Evolutionary conservation across 139 green algal genomes (phyloP).

Genomic region (Spirogloea muscicola): DNA sequence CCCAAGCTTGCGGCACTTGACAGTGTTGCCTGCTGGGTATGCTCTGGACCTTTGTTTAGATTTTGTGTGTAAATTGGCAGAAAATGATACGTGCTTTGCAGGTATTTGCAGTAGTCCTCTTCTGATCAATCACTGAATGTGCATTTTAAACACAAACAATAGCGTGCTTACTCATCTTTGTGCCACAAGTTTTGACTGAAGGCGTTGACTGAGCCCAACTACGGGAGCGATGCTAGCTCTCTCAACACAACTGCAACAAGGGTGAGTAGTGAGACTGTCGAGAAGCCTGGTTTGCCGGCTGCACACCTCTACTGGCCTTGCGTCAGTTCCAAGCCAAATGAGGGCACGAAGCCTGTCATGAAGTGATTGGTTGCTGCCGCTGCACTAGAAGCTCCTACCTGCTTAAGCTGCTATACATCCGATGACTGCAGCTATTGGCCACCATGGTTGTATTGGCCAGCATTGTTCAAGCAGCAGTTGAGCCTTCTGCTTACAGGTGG

Average conservation of each 20-base stretch:
- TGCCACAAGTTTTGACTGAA: no score
- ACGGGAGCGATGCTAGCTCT: conserved; percentile 77
- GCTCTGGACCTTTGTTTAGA: no score
- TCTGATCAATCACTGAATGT: no score
- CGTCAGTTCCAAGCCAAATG: neutral
- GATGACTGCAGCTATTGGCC: neutral
- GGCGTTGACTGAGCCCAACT: conserved; percentile 85
- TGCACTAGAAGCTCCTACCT: neutral
- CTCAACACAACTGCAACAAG: conserved; percentile 71
- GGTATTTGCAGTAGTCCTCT: no score
- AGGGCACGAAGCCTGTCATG: neutral
- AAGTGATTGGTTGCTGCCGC: neutral
- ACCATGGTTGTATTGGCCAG: neutral
- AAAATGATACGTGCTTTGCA: no score
- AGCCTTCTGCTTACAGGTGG: conserved; percentile 37
- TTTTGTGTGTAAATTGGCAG: no score
- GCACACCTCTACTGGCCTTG: neutral
- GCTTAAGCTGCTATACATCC: neutral
- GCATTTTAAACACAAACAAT: no score
- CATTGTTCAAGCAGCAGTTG: conserved; percentile 1
- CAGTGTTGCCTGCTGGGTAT: conserved; percentile 32
- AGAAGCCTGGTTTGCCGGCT: neutral
- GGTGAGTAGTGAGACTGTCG: conserved; percentile 39
- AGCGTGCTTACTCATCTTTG: no score
- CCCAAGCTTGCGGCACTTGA: conserved; percentile 61